These are phyloP conservation scores for Articulospora tetracladia DNA, from an alignment of 495 filamentous ascomycete genomes.

Conservation along the genomic window DNA sequence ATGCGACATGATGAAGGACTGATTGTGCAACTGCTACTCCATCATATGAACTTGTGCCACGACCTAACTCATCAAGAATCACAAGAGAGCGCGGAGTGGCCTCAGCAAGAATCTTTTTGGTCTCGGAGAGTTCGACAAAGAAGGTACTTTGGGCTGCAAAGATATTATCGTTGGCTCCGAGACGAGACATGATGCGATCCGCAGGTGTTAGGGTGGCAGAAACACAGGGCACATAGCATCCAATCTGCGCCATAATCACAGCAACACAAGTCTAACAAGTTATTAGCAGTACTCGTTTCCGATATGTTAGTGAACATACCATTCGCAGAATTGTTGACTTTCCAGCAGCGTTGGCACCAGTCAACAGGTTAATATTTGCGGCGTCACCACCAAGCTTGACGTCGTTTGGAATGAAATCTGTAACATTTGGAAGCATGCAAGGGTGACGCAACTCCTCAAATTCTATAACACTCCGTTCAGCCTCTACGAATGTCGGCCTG, in stretches of 20 bases:
- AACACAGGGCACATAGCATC: constrained; percentile 83
- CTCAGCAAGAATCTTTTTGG: constrained; percentile 96
- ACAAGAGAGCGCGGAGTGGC: constrained; percentile 93
- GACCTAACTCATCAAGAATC: constrained; percentile 95
- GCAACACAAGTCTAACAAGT: constrained; percentile 78
- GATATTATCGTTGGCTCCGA: constrained; percentile 98
- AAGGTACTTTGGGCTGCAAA: constrained; percentile 98
- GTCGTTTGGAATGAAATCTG: constrained; percentile 97
- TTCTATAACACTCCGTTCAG: constrained; percentile 79
- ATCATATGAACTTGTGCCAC: constrained; percentile 91
- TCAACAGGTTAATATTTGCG: constrained; percentile 86
- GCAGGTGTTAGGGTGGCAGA: constrained; percentile 86
- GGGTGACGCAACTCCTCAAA: constrained; percentile 93
- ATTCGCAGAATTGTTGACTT: constrained; percentile 98
- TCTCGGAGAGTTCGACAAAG: constrained; percentile 96
- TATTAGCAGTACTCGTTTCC: constrained; percentile 2
- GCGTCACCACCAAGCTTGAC: constrained; percentile 75
- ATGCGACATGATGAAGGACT: constrained; percentile 91
- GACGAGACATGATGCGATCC: constrained; percentile 98
- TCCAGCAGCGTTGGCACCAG: constrained; percentile 94
- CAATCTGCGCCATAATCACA: constrained; percentile 98
- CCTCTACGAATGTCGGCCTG: constrained; percentile 79
- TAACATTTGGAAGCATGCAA: constrained; percentile 82
- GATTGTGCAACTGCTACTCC: constrained; percentile 96
- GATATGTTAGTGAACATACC: constrained; percentile 43